Conservation (phyloP, 768 basidiomycete species). For the Mycena olivaceomarginata region DNA sequence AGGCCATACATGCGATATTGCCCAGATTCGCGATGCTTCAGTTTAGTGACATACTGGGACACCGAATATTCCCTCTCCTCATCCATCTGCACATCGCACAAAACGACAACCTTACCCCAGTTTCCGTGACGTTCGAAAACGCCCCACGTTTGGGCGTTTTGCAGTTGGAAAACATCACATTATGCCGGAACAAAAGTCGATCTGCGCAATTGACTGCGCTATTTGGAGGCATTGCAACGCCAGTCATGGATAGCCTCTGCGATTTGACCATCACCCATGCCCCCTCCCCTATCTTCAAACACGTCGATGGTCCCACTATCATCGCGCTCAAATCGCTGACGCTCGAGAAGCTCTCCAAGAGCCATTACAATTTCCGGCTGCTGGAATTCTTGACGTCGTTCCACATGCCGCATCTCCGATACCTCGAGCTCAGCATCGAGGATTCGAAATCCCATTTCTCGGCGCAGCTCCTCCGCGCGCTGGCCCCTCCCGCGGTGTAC, state of each 20-base stretch:
- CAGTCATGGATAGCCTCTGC: constrained; percentile 12
- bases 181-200: constrained; percentile 15
- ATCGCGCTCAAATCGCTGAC: constrained; percentile 19
- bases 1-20: constrained; percentile 15
- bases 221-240: constrained; percentile 5
- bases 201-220: not conserved
- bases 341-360: constrained; percentile 11
- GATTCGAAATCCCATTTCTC: constrained; percentile 2
- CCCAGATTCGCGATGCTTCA: constrained; percentile 12
- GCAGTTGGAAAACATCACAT: constrained; percentile 17
- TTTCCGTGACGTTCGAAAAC: constrained; percentile 4
- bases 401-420: constrained; percentile 28
- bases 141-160: not conserved
- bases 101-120: constrained; percentile 18
- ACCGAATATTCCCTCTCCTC: constrained; percentile 6
- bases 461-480: not conserved
- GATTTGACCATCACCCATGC: constrained; percentile 20
- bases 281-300: constrained; percentile 22
- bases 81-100: constrained; percentile 23
- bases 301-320: not conserved
- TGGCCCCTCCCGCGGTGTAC: not conserved
- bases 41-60: constrained; percentile 9
- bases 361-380: constrained; percentile 6
- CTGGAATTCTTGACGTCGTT: constrained; percentile 12
- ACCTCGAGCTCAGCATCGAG: constrained; percentile 2